A percentile compares a stretch with the other conserved stretches of the same genome.
Conservation (phyloP, 805 yeast genomes). For the Lachancea quebecensis region DNA sequence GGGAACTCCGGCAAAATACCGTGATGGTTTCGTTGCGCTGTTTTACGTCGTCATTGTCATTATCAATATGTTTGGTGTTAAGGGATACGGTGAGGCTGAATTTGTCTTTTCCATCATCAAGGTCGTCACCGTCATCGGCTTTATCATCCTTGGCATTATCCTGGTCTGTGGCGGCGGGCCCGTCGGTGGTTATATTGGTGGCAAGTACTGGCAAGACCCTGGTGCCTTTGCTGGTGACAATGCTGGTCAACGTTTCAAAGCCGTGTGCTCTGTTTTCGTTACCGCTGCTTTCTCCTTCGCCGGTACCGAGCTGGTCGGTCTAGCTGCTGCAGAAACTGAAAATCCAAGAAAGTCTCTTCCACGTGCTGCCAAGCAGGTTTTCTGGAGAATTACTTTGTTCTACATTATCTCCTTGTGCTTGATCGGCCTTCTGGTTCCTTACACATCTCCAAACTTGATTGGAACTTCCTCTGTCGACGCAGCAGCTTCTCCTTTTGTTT, state of each 20-base stretch:
- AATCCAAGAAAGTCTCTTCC: slow-evolving; percentile 45
- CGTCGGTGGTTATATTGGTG: slow-evolving; percentile 36
- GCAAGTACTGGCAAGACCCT: slow-evolving; percentile 41
- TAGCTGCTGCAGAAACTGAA: slow-evolving; percentile 44
- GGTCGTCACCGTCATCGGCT: slow-evolving; percentile 44
- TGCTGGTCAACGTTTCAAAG: slow-evolving; percentile 34
- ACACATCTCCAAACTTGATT: slow-evolving; percentile 37
- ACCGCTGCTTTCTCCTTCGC: slow-evolving; percentile 51
- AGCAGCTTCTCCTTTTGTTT: slow-evolving; percentile 71
- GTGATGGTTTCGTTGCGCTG: slow-evolving; percentile 43
- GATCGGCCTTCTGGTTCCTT: slow-evolving; percentile 50
- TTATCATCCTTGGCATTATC: slow-evolving; percentile 47
- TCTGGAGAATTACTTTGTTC: slow-evolving; percentile 47
- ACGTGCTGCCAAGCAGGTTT: slow-evolving; percentile 47
- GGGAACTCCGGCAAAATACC: slow-evolving; percentile 40
- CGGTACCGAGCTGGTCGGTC: slow-evolving; percentile 47
- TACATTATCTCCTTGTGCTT: slow-evolving; percentile 40
- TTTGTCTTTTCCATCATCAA: slow-evolving; percentile 43
- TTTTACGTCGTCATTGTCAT: slow-evolving; percentile 43
- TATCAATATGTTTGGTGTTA: slow-evolving; percentile 49
- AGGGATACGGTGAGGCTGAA: slow-evolving; percentile 50
- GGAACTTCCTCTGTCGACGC: slow-evolving; percentile 49
- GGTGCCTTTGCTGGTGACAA: slow-evolving; percentile 54
- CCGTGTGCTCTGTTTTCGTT: slow-evolving; percentile 47
- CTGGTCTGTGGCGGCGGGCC: slow-evolving; percentile 46